phyloP scores from a whole-genome alignment of 2,329 filamentous ascomycete genomes.

The Tympanopsis confertula region DNA sequence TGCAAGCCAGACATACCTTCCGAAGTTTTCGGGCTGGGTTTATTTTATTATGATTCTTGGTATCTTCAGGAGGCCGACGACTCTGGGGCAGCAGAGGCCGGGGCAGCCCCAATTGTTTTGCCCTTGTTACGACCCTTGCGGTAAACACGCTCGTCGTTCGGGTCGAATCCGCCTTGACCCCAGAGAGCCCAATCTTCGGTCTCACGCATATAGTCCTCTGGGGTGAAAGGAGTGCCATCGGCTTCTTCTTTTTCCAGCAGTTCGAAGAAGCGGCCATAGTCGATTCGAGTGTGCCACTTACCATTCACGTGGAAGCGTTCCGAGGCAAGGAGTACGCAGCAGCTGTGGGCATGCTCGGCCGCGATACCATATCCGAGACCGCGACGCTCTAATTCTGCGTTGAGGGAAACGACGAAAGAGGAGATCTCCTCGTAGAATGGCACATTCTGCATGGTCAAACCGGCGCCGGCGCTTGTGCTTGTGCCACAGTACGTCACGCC shows the following conservation, averaged over 20 bases:
- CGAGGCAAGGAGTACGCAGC: slow-evolving; percentile 78
- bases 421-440: slow-evolving; percentile 88
- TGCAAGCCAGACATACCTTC: too few species aligned
- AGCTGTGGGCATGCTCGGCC: slow-evolving; percentile 89
- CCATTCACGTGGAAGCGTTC: slow-evolving; percentile 66
- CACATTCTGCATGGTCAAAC: slow-evolving; percentile 92
- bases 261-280: slow-evolving; percentile 81
- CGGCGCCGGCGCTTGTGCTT: slow-evolving; percentile 69
- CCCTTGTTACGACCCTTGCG: too few species aligned
- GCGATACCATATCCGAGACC: slow-evolving; percentile 81
- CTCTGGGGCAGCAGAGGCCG: too few species aligned
- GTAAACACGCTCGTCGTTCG: slow-evolving; percentile 75
- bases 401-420: slow-evolving; percentile 68
- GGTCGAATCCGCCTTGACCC: slow-evolving; percentile 91
- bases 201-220: slow-evolving; percentile 83
- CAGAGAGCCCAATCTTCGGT: slow-evolving; percentile 92
- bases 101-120: too few species aligned
- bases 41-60: too few species aligned
- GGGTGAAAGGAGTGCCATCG: slow-evolving; percentile 57
- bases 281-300: slow-evolving; percentile 83
- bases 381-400: slow-evolving; percentile 53
- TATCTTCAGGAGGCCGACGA: too few species aligned
- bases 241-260: slow-evolving; percentile 58
- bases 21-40: too few species aligned
- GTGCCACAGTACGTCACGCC: slow-evolving; percentile 96